A percentile compares a stretch with the other conserved stretches of the same genome.
Conservation (phyloP, 331 rosid species). For the Quercus lobata region DNA sequence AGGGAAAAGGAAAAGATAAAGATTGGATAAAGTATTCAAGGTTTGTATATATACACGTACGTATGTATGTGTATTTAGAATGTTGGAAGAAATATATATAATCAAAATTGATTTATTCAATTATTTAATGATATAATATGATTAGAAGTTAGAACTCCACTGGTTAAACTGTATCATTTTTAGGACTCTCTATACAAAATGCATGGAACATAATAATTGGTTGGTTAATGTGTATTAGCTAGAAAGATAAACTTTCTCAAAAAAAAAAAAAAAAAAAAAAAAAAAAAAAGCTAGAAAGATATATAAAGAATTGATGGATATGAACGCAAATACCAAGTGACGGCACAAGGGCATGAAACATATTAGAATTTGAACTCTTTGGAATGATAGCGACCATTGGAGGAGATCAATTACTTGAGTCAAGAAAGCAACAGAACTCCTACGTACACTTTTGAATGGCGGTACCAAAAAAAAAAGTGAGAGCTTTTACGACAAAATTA, state of each 20-base stretch:
- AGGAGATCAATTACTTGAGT: neutral
- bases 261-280: no score
- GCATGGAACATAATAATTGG: no score
- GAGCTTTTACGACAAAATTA: neutral
- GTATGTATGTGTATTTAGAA: no score
- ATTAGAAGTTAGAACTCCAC: neutral
- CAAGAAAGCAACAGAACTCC: slow-evolving; percentile 30
- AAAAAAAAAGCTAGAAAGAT: neutral
- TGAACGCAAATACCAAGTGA: neutral
- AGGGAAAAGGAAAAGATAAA: no score
- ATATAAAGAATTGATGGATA: neutral
- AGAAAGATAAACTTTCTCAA: neutral
- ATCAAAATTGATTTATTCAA: no score
- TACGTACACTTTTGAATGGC: slow-evolving; percentile 15
- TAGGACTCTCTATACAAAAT: neutral
- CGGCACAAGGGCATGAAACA: neutral
- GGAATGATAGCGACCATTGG: neutral
- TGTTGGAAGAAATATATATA: no score
- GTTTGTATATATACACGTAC: no score
- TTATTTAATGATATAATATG: no score
- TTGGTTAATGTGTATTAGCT: no score
- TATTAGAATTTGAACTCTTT: neutral
- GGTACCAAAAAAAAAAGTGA: slow-evolving; percentile 3
- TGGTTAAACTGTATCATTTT: neutral
- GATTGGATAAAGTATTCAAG: no score